phyloP scores from a whole-genome alignment of 2,329 filamentous ascomycete genomes.

The Fusarium floridanum region DNA sequence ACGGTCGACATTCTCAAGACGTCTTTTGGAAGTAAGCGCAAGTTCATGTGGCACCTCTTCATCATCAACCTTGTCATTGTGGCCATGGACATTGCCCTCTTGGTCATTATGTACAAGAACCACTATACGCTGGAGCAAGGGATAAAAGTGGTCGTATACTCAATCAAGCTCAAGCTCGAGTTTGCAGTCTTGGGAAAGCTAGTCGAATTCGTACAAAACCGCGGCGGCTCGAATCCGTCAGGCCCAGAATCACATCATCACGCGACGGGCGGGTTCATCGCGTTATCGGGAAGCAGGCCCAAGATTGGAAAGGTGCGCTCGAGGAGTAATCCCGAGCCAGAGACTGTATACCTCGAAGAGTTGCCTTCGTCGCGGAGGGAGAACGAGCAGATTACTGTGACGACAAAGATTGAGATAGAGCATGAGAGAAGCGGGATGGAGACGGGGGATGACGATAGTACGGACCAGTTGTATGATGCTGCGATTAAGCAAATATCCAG shows the following conservation, averaged over 20 bases:
- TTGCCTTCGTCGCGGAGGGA: not conserved
- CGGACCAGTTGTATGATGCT: conserved; percentile 14
- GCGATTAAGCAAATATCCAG: conserved; percentile 29
- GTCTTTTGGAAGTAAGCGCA: conserved; percentile 24
- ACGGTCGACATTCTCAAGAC: conserved; percentile 19
- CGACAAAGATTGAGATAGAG: conserved; percentile 8
- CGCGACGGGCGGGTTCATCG: not conserved
- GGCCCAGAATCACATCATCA: not conserved
- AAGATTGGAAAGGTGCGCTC: not conserved
- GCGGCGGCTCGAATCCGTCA: conserved; percentile 14
- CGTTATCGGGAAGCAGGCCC: not conserved
- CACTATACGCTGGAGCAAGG: conserved; percentile 20
- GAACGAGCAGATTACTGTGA: not conserved
- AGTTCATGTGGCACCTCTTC: conserved; percentile 30
- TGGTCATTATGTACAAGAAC: conserved; percentile 25
- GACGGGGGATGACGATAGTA: conserved; percentile 8
- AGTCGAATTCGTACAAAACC: conserved; percentile 50
- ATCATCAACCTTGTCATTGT: conserved; percentile 32
- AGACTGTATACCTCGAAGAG: conserved; percentile 12
- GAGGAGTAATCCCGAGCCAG: not conserved
- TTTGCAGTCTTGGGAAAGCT: conserved; percentile 53
- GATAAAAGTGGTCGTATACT: conserved; percentile 25
- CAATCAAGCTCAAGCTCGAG: conserved; percentile 53
- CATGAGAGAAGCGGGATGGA: not conserved
- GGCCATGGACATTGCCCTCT: conserved; percentile 31